Conservation (phyloP, 2,329 filamentous ascomycete species). For the Spiromastix sp. region DNA sequence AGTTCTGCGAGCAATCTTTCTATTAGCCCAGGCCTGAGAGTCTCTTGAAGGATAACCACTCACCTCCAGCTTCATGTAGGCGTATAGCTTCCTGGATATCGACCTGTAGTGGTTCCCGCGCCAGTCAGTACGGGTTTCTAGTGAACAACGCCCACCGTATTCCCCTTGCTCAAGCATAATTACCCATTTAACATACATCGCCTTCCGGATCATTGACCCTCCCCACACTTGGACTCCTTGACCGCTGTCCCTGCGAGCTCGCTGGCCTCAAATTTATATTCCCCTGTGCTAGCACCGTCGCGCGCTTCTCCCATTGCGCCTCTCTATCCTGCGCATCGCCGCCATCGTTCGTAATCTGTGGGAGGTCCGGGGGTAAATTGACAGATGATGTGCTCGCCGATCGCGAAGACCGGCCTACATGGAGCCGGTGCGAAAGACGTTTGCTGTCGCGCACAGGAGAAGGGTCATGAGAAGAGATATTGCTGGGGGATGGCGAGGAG, state of each 20-base stretch:
- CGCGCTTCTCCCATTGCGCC: slow-evolving; percentile 82
- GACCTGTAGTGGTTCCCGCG: slow-evolving; percentile 15
- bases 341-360: slow-evolving; percentile 51
- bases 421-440: slow-evolving; percentile 57
- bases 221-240: slow-evolving; percentile 25
- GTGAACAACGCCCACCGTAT: too few species aligned
- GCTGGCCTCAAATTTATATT: slow-evolving; percentile 31
- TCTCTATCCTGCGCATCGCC: slow-evolving; percentile 48
- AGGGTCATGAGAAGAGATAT: not conserved
- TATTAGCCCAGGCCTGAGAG: slow-evolving; percentile 3
- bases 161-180: too few species aligned
- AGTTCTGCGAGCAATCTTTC: slow-evolving; percentile 42
- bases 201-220: slow-evolving; percentile 20
- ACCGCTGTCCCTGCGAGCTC: slow-evolving; percentile 10
- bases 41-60: slow-evolving; percentile 9
- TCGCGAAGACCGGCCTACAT: slow-evolving; percentile 45
- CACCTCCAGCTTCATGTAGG: slow-evolving; percentile 70
- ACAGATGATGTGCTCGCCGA: slow-evolving; percentile 50
- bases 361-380: slow-evolving; percentile 69
- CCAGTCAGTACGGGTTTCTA: too few species aligned
- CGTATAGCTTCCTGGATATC: slow-evolving; percentile 94
- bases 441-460: slow-evolving; percentile 14
- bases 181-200: too few species aligned
- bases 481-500: slow-evolving; percentile 4
- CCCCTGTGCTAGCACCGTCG: slow-evolving; percentile 69